These are phyloP conservation scores for Cicer arietinum DNA, from an alignment of 306 rosid species.

Conservation along the genomic window DNA sequence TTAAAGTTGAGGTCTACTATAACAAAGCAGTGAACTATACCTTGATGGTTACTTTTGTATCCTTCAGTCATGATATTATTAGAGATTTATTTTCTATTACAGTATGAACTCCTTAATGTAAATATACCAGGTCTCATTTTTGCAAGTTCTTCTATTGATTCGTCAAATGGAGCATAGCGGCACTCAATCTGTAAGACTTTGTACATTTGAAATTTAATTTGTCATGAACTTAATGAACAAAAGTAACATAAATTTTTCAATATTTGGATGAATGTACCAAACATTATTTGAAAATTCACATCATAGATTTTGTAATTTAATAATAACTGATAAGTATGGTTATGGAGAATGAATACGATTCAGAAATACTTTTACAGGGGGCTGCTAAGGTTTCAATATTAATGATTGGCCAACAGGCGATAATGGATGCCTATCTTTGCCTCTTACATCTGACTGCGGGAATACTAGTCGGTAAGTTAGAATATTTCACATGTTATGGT, in stretches of 20 bases:
- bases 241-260: conserved; percentile 1
- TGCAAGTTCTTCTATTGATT: conserved; percentile 90
- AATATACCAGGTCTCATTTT: conserved; percentile 72
- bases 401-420: conserved; percentile 93
- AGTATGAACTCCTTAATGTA: conserved; percentile 60
- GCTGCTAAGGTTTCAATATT: conserved; percentile 94
- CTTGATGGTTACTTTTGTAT: conserved; percentile 98
- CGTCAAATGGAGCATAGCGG: conserved; percentile 99
- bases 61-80: conserved; percentile 53
- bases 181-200: conserved; percentile 88
- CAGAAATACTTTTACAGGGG: conserved; percentile 64
- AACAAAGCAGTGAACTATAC: conserved; percentile 98
- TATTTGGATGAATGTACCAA: conserved; percentile 16
- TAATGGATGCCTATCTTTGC: conserved; percentile 97
- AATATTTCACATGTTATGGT: conserved; percentile 21
- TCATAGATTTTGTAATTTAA: conserved; percentile 24
- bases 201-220: conserved; percentile 30
- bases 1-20: conserved; percentile 84
- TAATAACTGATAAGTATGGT: conserved; percentile 4
- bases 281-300: background rate
- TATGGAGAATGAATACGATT: conserved; percentile 36
- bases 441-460: conserved; percentile 95
- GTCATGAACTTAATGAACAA: background rate
- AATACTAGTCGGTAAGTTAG: conserved; percentile 78
- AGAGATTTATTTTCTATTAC: conserved; percentile 35